These are phyloP conservation scores for Phytophthora brassicae DNA, from an alignment of 352 stramenopile species.

Conservation along the genomic window DNA sequence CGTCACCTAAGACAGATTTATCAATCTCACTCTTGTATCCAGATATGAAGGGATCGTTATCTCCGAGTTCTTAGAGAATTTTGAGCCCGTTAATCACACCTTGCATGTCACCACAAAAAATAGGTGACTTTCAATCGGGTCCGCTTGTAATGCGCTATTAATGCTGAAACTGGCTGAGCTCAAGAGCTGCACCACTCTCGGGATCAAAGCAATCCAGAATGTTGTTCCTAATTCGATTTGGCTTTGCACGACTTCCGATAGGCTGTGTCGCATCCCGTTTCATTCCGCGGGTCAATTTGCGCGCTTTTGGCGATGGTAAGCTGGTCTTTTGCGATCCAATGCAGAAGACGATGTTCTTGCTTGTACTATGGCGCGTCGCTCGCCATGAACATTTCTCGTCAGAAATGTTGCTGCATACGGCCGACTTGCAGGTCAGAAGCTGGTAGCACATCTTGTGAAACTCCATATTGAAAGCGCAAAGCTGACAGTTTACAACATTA, in stretches of 20 bases:
- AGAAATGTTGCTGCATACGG: background rate
- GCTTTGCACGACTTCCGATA: background rate
- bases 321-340: background rate
- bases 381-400: background rate
- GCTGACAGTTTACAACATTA: background rate
- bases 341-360: background rate
- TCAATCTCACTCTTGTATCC: background rate
- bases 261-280: background rate
- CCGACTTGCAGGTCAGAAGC: background rate
- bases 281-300: background rate
- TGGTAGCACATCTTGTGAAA: background rate
- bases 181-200: background rate
- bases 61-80: background rate
- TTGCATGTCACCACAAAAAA: conserved; percentile 6
- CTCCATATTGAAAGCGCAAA: background rate
- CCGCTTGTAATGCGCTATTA: background rate
- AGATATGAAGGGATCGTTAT: background rate
- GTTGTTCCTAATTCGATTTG: background rate
- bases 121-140: background rate
- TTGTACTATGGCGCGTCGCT: background rate
- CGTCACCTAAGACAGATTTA: background rate
- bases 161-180: background rate
- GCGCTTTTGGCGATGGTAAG: background rate
- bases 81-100: background rate
- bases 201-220: conserved; percentile 5